These are phyloP conservation scores for Diaporthe citriasiana DNA, from an alignment of 2,329 filamentous ascomycete species.

Conservation along the genomic window DNA sequence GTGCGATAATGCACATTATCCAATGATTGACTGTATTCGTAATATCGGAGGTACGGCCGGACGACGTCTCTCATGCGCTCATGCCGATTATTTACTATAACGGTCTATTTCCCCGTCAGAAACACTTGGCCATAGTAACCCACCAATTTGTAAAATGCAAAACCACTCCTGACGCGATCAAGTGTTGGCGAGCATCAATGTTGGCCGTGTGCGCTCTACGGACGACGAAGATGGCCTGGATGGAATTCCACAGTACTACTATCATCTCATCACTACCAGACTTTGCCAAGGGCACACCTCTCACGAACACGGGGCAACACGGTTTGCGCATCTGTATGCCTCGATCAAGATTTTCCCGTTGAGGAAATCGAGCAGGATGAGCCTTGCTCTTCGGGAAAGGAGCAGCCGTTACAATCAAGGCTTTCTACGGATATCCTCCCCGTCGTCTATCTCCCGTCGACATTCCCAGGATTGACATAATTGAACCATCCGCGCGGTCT, in stretches of 20 bases:
- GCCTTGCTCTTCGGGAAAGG: background rate
- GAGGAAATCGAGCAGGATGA: background rate
- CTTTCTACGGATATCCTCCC: background rate
- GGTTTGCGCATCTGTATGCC: background rate
- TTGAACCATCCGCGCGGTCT: background rate
- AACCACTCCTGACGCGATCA: conserved; percentile 4
- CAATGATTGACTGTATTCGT: background rate
- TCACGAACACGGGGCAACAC: background rate
- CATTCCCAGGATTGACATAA: background rate
- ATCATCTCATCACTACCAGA: conserved; percentile 20
- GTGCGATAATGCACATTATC: conserved; percentile 6
- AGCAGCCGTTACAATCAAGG: background rate
- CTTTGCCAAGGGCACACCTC: conserved; percentile 8
- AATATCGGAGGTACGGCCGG: background rate
- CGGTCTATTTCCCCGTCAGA: background rate
- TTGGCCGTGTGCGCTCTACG: background rate
- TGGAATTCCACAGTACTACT: background rate
- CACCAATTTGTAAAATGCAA: conserved; percentile 21
- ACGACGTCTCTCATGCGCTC: background rate
- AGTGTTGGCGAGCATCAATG: background rate
- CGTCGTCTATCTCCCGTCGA: background rate
- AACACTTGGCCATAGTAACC: conserved; percentile 25
- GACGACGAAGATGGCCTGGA: background rate
- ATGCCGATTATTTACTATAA: conserved; percentile 9
- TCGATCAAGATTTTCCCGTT: background rate